Evolutionary conservation across 768 basidiomycete genomes (phyloP), one percentile per base, ranked within the genome.

Genomic region (Leccinellum rugosiceps): DNA sequence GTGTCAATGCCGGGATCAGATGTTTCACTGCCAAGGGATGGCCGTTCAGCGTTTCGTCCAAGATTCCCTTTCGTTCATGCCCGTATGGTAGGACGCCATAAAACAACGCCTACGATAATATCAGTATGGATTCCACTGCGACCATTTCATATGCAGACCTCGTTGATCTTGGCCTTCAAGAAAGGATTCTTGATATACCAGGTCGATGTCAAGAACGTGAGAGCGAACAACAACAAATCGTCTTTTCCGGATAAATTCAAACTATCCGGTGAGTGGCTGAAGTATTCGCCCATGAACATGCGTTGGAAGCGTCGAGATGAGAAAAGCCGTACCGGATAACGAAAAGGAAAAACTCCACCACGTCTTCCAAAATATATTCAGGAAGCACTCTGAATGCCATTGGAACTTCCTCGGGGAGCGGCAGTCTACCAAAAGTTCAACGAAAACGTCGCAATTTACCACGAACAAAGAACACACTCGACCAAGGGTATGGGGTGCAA

Each of bases 131-230:
- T 48, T 19, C 43, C 43, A 38, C 11, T 30, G 10, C 23, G 15
- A n/a, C 21, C n/a, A 21, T 35, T 15, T 23, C 41, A 28, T 26
- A 6, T 60, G 44, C 79, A 45, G 61, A 94, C 93, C 69, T 97
- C 92, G 62, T 98, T 94, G 58, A 98, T 89, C 74, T 98, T 96
- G 19, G 93, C 85, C 74, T 98, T 98, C 65, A 99, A 71, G 79
- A 96, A 98, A 0, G 97, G 97, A 64, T 98, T 99, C 78, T 97
- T 97, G 80, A 99, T 95, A 71, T 94, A 98, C 84, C 92, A 94
- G 0, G 95, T 96, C 35, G 92, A 94, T 6, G 88, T 85, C 58
- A 99, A 76, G 80, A 98, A 98, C 2, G 92, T 94, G 63, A 99
- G 75, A 19, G 86, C 82, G 74, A 98, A 98, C 1, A 86, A 83